Evolutionary conservation across 768 basidiomycete species (phyloP).

Genomic region (Infundibulicybe gibba): DNA sequence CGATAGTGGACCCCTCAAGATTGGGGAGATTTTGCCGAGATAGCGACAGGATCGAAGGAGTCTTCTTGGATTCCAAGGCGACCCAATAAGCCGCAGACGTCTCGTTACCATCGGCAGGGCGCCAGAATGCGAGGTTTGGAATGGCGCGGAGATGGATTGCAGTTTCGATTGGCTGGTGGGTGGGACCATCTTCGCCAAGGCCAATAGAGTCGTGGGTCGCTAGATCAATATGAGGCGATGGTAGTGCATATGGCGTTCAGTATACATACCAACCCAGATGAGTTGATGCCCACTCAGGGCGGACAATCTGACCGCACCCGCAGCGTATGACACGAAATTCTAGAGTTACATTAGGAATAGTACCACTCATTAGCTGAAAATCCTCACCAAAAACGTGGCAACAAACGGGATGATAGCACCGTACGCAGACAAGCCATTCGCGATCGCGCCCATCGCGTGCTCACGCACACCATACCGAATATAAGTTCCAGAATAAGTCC

Average conservation of each 20-base stretch:
- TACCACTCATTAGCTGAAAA: background rate
- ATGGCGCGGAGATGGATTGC: conserved; percentile 82
- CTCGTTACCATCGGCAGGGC: conserved; percentile 94
- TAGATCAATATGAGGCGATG: conserved; percentile 17
- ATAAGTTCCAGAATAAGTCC: conserved; percentile 83
- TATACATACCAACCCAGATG: conserved; percentile 82
- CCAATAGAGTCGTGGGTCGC: conserved; percentile 96
- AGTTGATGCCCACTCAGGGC: conserved; percentile 88
- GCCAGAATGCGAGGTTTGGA: conserved; percentile 91
- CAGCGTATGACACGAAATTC: conserved; percentile 94
- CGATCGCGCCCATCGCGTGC: conserved; percentile 96
- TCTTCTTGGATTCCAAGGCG: conserved; percentile 68
- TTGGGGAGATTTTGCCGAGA: conserved; percentile 93
- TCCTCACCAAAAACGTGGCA: conserved; percentile 82
- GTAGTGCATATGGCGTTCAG: background rate
- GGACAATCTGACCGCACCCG: conserved; percentile 88
- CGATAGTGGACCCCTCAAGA: conserved; percentile 83
- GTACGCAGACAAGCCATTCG: conserved; percentile 87
- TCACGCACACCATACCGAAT: conserved; percentile 97
- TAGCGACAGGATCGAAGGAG: conserved; percentile 80
- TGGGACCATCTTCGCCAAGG: conserved; percentile 91
- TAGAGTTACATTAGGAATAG: conserved; percentile 21
- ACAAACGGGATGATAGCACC: conserved; percentile 89
- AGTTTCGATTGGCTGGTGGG: conserved; percentile 94
- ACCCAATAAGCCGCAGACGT: conserved; percentile 90